Evolutionary conservation across 2,329 filamentous ascomycete genomes (phyloP).

Genomic region (Chlorencoelia australis): DNA sequence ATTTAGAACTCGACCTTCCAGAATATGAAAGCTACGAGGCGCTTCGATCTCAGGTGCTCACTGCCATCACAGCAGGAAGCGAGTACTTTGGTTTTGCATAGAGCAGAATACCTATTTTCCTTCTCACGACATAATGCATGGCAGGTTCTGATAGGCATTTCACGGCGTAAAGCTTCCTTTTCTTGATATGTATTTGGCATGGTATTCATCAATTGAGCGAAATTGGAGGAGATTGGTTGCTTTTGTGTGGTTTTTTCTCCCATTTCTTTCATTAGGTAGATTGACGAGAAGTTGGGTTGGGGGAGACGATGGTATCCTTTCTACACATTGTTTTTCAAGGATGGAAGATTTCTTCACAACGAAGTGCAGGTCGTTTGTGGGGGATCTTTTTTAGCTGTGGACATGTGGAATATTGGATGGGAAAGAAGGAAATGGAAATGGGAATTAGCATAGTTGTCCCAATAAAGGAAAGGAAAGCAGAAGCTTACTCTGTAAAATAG

Average conservation of each 20-base stretch:
- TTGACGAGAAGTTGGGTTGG: background rate
- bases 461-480: too few relatives aligned
- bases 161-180: conserved; percentile 19
- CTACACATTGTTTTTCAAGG: background rate
- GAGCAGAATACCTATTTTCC: conserved; percentile 19
- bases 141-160: conserved; percentile 27
- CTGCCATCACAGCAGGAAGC: conserved; percentile 94
- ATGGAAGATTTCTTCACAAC: conserved; percentile 10
- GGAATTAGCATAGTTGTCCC: background rate
- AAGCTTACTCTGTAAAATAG: too few relatives aligned
- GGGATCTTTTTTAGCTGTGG: background rate
- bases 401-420: background rate
- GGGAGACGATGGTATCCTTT: background rate
- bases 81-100: conserved; percentile 97
- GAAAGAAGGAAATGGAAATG: background rate
- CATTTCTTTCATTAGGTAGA: background rate
- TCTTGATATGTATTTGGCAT: conserved; percentile 17
- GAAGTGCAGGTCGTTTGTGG: conserved; percentile 30
- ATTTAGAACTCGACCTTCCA: conserved; percentile 84
- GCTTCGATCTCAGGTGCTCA: conserved; percentile 78
- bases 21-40: conserved; percentile 96
- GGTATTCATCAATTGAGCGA: conserved; percentile 5
- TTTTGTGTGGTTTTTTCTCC: conserved; percentile 1
- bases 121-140: conserved; percentile 21
- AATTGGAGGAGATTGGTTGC: conserved; percentile 1